These are phyloP conservation scores for Phytophthora syringae DNA, from an alignment of 352 stramenopile species.

Conservation along the genomic window DNA sequence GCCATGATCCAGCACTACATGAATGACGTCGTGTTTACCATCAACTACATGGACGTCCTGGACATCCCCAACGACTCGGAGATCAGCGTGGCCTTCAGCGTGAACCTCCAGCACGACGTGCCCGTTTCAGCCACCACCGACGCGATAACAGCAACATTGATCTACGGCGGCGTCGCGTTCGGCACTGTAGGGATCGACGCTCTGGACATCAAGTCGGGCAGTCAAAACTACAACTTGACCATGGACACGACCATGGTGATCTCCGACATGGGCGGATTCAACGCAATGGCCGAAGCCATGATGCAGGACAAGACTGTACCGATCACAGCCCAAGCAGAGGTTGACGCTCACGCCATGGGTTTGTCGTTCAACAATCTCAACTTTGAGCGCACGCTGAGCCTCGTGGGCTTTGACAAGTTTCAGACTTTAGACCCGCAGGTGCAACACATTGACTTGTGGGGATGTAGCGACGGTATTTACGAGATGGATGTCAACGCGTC, in stretches of 20 bases:
- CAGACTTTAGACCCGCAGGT: slow-evolving; percentile 37
- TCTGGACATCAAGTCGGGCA: slow-evolving; percentile 51
- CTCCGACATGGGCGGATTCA: slow-evolving; percentile 52
- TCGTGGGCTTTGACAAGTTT: slow-evolving; percentile 66
- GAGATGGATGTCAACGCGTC: slow-evolving; percentile 67
- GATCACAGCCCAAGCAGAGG: slow-evolving; percentile 36
- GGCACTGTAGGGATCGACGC: slow-evolving; percentile 46
- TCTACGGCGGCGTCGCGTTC: slow-evolving; percentile 50
- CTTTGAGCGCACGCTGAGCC: slow-evolving; percentile 49
- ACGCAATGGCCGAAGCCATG: slow-evolving; percentile 43
- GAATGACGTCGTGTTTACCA: slow-evolving; percentile 51
- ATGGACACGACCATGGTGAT: slow-evolving; percentile 46
- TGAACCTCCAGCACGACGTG: slow-evolving; percentile 55
- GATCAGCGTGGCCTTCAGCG: slow-evolving; percentile 55
- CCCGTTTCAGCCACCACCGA: slow-evolving; percentile 48
- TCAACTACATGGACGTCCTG: slow-evolving; percentile 75
- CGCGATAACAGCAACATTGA: slow-evolving; percentile 42
- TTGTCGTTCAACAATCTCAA: slow-evolving; percentile 53
- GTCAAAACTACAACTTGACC: slow-evolving; percentile 58
- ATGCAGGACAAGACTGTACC: slow-evolving; percentile 47
- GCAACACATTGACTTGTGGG: slow-evolving; percentile 54
- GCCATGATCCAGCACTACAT: slow-evolving; percentile 64
- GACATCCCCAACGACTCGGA: slow-evolving; percentile 44
- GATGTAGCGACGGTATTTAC: slow-evolving; percentile 43
- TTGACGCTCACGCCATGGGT: slow-evolving; percentile 51